Base-by-base conservation (phyloP, 106 monocot species). In the Platanthera zijinensis region DNA sequence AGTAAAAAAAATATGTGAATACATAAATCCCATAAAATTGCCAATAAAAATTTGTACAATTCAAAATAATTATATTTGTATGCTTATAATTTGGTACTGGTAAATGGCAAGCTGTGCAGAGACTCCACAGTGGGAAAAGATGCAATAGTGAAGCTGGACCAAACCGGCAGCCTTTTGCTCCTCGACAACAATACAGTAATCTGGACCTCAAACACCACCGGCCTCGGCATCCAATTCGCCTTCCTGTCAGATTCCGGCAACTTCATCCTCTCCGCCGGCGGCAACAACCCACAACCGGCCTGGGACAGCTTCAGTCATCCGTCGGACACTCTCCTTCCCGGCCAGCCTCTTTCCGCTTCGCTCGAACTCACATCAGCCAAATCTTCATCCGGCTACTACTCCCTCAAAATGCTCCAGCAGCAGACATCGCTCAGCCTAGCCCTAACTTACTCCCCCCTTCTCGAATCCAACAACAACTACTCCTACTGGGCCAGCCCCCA, bases 361-460 rank as follows among this genome's bases (percentile, higher is more conserved):
- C 78, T 82, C 30, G 85, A 85, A 46, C 76, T 85, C 3, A 71
- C 82, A 39, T 85, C 85, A 4, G 47, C 22, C 51, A 62, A 54
- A 32, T 76, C 82, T 7, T 49, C 50, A 0, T 75, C 72, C 5
- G 85, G 85, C 7, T 82, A 76, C 54, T 82, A 85, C 51, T 52
- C 79, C 32, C 85, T 85, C 48, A 82, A 85, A 76, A 85, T 85
- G 85, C 85, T 85, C n/a, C 82, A 82, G 76, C 85, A 85, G 72
- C 82, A 69, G 48, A 78, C 72, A 0, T 85, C 85, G 11, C 85
- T 85, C 45, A 85, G 82, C 68, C 82, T 85, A 17, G 82, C 82
- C 5, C 52, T 85, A 22, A 69, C 78, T 11, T 85, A 79, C 18
- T 25, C 79, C 0, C 66, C 66, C 8, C 62, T 72, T 11, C 72